Base-by-base conservation (phyloP, 345 rosid genomes). In the Camelina sativa region DNA sequence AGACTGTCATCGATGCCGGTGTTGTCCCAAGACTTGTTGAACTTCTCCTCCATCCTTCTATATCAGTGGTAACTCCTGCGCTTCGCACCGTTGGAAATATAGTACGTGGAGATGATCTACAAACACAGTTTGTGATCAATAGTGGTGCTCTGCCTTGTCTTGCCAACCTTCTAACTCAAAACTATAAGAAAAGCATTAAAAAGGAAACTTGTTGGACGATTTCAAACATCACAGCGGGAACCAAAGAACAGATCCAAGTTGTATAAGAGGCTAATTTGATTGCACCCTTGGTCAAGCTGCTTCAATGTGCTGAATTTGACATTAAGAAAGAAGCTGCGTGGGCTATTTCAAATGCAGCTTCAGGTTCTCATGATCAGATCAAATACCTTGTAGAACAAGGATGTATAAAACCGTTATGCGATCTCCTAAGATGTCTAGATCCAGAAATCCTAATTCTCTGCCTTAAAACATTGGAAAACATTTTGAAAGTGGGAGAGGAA, bases 1-100 rank as follows among this genome's bases (percentile, higher is more conserved):
- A 52, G 13, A 4, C 1, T 22, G 8, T 53, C 8, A 53, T 53
- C n/a, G 34, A 53, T 4, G 8, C 34, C 0, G 58, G 32, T 53
- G 58, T 53, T 53, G 58, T 53, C 2, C 58, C 58, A 22, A 53
- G 32, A 53, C 58, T 53, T 11, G 8, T 53, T 22, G 16, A 53
- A 5, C 58, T 23, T 53, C 58, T 53, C 15, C 4, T 11, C 8
- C 58, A 53, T 53, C 58, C 34, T 53, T 53, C 58, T 53, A 2
- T 2, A 53, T 11, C n/a, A 2, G 37, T 54, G 59, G 0, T 54
- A 54, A 13, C 11, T 13, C 17, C 17, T 13, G 35, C 59, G 9
- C 59, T 54, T 54, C 17, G 10, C 0, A 5, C 17, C 2, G 17
- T 54, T 54, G 59, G 35, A 6, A 25, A 54, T 54, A 54, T 54